Conservation (phyloP, 352 stramenopile species). For the Phytophthora pisi region DNA sequence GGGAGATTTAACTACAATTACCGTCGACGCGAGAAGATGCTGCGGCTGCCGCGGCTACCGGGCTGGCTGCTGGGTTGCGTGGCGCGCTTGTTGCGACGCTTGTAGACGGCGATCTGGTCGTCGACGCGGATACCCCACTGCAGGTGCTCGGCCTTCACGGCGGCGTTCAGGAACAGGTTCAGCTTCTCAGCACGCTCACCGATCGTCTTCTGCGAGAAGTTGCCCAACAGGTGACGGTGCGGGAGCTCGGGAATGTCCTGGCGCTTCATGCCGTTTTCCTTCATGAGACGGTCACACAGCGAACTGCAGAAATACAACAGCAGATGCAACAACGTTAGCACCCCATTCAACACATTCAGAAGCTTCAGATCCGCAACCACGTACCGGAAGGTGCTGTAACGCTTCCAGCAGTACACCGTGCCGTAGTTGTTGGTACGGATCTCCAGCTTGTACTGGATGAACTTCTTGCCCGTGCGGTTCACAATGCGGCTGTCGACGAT, state of each 20-base stretch:
- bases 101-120: constrained; percentile 90
- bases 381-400: constrained; percentile 89
- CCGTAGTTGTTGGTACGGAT: constrained; percentile 89
- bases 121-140: constrained; percentile 90
- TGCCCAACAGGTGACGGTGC: constrained; percentile 83
- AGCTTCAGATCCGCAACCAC: neutral
- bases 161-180: constrained; percentile 80
- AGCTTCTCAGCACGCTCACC: constrained; percentile 86
- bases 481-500: constrained; percentile 88
- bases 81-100: constrained; percentile 82
- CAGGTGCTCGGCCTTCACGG: constrained; percentile 79
- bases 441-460: constrained; percentile 91
- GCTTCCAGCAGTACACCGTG: constrained; percentile 89
- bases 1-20: constrained; percentile 46
- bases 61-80: constrained; percentile 44
- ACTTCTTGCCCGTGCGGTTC: constrained; percentile 86
- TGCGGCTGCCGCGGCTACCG: constrained; percentile 48
- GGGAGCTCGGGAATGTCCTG: constrained; percentile 86
- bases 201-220: constrained; percentile 85
- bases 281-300: constrained; percentile 85
- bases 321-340: neutral
- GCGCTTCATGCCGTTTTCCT: constrained; percentile 83
- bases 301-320: constrained; percentile 42
- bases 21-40: constrained; percentile 75
- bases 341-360: neutral